Base-by-base conservation (phyloP, 352 stramenopile species). In the Thraustotheca clavata region DNA sequence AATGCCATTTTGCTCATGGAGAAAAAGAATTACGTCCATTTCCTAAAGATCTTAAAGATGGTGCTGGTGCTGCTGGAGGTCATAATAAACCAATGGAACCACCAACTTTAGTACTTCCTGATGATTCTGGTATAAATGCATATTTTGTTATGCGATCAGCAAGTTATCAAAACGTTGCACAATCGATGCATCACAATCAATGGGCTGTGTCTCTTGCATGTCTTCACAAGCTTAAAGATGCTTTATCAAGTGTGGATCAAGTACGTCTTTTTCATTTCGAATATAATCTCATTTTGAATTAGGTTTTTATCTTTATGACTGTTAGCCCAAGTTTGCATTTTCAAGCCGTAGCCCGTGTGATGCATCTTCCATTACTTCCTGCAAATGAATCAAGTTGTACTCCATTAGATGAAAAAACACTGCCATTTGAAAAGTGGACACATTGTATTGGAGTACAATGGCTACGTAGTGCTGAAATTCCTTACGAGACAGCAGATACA, bases 1-100 rank as follows among this genome's bases (percentile, higher is more conserved):
- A 96, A 35, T 99, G 96, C 71, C 94, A 98, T 62, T 99, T 98
- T 79, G 96, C 96, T 0, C 96, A 99, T 75, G 95, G 95, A 20
- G 87, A 97, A 43, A 84, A 86, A 32, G 94, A 98, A 69, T 72
- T 98, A 34, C 68, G 88, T 5, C 83, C 86, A 32, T 95, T 95
- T 66, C 85, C 86, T 2, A 89, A 91, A 60, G 86, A 67, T 27
- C 59, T 34, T 38, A 36, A 46, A 22, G 55, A 62, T 38, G 48
- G 49, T 14, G 12, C 11, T 35, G 46, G 57, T 33, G 12, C 39
- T 6, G 18, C 46, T 50, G 52, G 31, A 32, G 48, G 69, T 16
- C 54, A 70, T 40, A 52, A 73, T 11, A 73, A 3, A 59, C 67
- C 1, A 16, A 32, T 60, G 6, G 66, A 38, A 20, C 40, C 49